These are phyloP conservation scores for Tulasnella calospora DNA, from an alignment of 768 basidiomycete genomes.

Conservation along the genomic window DNA sequence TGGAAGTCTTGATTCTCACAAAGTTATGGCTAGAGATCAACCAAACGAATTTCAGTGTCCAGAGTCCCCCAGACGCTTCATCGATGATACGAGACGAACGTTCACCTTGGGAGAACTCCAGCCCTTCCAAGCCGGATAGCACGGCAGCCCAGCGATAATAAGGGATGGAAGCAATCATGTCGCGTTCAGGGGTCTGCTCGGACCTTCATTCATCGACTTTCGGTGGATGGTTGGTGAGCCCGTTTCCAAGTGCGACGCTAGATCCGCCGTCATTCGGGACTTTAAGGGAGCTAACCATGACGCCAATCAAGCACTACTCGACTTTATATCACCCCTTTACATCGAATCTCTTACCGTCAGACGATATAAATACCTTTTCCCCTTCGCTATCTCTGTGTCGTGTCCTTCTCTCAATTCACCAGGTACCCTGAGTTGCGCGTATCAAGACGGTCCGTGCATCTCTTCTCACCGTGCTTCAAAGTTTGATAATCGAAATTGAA, in stretches of 20 bases:
- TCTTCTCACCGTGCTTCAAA: neutral
- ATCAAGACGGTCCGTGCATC: neutral
- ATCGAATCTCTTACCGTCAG: neutral
- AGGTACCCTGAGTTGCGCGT: no score
- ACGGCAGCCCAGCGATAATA: neutral
- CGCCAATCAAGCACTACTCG: neutral
- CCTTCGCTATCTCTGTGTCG: neutral
- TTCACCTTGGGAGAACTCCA: neutral
- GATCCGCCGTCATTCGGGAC: neutral
- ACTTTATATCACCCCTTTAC: neutral
- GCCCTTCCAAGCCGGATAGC: neutral
- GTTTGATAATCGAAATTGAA: neutral
- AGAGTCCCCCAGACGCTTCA: no score
- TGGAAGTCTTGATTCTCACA: no score
- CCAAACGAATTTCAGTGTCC: neutral
- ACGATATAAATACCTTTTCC: neutral
- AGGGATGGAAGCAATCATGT: neutral
- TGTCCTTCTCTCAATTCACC: neutral
- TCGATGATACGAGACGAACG: no score
- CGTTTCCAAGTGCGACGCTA: neutral
- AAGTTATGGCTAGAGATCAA: neutral
- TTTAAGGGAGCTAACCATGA: neutral
- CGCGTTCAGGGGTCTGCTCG: neutral
- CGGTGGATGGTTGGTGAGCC: neutral
- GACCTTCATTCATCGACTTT: neutral